phyloP scores from a whole-genome alignment of 768 basidiomycete genomes.

The Lepiota subincarnata region DNA sequence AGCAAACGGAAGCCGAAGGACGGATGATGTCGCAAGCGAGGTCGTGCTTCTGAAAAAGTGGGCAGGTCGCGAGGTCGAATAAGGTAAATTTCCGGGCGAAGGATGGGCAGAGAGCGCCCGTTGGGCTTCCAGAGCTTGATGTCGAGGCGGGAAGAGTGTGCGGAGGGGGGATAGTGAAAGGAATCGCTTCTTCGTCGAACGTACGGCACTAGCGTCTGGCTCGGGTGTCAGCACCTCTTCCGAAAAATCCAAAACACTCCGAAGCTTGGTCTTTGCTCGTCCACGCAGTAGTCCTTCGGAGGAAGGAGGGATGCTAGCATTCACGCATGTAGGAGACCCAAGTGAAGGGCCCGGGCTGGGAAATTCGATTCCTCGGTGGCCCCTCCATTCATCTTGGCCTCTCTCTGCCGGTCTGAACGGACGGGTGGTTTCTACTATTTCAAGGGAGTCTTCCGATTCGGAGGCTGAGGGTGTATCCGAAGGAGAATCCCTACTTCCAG shows the following conservation, averaged over 20 bases:
- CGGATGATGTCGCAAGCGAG: slow-evolving; percentile 38
- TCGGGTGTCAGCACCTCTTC: slow-evolving; percentile 1
- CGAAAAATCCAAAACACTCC: neutral
- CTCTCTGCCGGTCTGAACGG: slow-evolving; percentile 35
- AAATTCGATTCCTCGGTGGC: slow-evolving; percentile 30
- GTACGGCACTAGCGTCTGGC: slow-evolving; percentile 11
- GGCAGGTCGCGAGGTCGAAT: slow-evolving; percentile 30
- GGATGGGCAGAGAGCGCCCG: slow-evolving; percentile 40
- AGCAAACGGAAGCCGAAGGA: slow-evolving; percentile 25
- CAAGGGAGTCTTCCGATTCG: slow-evolving; percentile 51
- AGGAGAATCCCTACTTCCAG: neutral
- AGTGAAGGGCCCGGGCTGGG: slow-evolving; percentile 20
- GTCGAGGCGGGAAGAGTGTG: slow-evolving; percentile 40
- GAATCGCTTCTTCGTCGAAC: slow-evolving; percentile 32
- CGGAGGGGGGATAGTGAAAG: slow-evolving; percentile 43
- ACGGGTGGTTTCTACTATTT: slow-evolving; percentile 44
- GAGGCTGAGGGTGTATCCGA: slow-evolving; percentile 25
- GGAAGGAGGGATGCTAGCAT: neutral
- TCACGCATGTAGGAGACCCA: slow-evolving; percentile 1
- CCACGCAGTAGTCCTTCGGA: slow-evolving; percentile 1
- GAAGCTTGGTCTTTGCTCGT: neutral
- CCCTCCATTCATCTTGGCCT: slow-evolving; percentile 29
- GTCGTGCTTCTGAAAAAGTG: slow-evolving; percentile 42
- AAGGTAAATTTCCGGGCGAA: slow-evolving; percentile 34
- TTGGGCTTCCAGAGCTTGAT: slow-evolving; percentile 24